Evolutionary conservation across 768 basidiomycete species (phyloP).

Genomic region (Suillus decipiens): DNA sequence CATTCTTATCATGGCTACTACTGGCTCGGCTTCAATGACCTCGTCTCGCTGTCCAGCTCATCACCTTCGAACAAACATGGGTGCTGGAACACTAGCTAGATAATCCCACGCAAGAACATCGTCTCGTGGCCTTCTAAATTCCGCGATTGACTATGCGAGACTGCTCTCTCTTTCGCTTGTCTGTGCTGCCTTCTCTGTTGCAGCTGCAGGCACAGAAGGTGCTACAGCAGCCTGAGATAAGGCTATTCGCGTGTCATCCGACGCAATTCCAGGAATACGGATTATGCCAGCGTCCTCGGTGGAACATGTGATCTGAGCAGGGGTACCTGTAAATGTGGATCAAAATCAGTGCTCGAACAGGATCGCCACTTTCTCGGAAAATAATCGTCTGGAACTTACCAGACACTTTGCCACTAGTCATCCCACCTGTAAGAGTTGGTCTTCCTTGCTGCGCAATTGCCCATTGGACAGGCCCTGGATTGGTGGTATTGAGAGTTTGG

Average conservation of each 20-base stretch:
- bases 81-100: too few species aligned
- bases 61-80: too few species aligned
- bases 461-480: conserved; percentile 74
- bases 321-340: conserved; percentile 51
- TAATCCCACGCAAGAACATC: too few species aligned
- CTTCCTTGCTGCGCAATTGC: conserved; percentile 51
- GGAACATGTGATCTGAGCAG: conserved; percentile 66
- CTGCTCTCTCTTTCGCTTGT: conserved; percentile 82
- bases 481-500: conserved; percentile 54
- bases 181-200: conserved; percentile 64
- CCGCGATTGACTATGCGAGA: conserved; percentile 47
- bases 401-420: conserved; percentile 65
- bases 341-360: background rate
- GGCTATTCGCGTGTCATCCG: conserved; percentile 86
- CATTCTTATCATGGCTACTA: too few species aligned
- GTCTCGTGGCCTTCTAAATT: too few species aligned
- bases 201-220: conserved; percentile 49
- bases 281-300: conserved; percentile 69
- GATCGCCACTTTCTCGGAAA: background rate
- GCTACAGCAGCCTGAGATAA: conserved; percentile 66
- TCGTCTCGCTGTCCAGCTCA: too few species aligned
- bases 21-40: too few species aligned
- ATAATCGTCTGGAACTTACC: conserved; percentile 40
- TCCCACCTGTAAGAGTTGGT: conserved; percentile 75
- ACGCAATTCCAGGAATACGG: conserved; percentile 91